phyloP scores from a whole-genome alignment of 2,329 filamentous ascomycete genomes.

The Beauveria australis region DNA sequence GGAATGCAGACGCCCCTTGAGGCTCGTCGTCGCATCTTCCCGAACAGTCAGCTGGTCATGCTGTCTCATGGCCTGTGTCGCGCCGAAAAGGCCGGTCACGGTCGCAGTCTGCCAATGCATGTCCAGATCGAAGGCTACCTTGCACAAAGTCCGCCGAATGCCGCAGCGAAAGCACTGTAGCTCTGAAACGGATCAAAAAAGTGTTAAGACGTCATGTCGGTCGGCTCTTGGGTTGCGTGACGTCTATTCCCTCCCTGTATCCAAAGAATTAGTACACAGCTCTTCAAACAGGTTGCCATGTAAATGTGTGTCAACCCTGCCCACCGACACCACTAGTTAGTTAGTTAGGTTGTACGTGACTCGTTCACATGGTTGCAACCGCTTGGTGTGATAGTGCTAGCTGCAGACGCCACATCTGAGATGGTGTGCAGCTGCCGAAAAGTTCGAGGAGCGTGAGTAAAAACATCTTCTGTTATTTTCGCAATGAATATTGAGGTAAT shows the following conservation, averaged over 20 bases:
- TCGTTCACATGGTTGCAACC: conserved; percentile 6
- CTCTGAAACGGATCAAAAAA: neutral
- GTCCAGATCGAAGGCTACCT: neutral
- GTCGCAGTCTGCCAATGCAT: neutral
- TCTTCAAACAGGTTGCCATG: neutral
- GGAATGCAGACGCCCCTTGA: neutral
- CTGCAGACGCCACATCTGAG: neutral
- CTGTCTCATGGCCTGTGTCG: conserved; percentile 2
- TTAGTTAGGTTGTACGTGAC: neutral
- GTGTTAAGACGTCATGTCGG: neutral
- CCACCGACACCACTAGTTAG: neutral
- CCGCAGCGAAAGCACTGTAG: neutral
- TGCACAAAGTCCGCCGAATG: neutral
- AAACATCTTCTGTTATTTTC: neutral
- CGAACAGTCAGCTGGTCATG: neutral
- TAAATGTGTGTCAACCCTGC: neutral
- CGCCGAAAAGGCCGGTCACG: conserved; percentile 1
- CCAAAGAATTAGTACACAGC: neutral
- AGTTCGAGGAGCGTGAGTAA: neutral
- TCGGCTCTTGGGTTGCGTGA: neutral
- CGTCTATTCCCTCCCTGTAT: neutral
- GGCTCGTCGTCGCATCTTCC: neutral
- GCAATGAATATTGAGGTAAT: too few species aligned
- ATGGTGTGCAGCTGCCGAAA: neutral
- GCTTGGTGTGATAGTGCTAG: neutral